Evolutionary conservation across 352 stramenopile species (phyloP), one percentile per base, ranked within the genome.

Genomic region (Nothophytophthora sp.): DNA sequence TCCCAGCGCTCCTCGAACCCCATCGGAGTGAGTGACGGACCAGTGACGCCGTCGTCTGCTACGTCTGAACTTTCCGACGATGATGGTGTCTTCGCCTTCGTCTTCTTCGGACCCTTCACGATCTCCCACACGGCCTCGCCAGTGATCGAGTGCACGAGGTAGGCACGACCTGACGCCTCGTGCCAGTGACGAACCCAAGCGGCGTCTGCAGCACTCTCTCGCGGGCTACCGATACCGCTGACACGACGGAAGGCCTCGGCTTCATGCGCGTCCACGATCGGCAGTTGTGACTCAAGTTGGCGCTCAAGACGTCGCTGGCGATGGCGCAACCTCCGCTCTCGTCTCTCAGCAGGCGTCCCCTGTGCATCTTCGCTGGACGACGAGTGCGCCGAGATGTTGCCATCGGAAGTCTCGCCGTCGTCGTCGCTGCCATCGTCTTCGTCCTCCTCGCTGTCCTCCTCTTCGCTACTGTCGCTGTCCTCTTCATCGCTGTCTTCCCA

Each of bases 51-150:
- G 32, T 54, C 41, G 15, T 51, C n/a, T 47, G 45, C 30, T 13
- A 30, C 22, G n/a, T n/a, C n/a, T n/a, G n/a, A 27, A 27, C 13
- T 24, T 13, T 37, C 34, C 23, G 9, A n/a, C 25, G n/a, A n/a
- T 7, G 50, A 39, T 3, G 6, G 20, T 3, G 24, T 36, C 39
- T 30, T 40, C 19, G 13, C 39, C 10, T 5, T 44, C 29, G 25
- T 33, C 6, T 33, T 44, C 27, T 36, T 52, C 9, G 42, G 15
- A 11, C 19, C 20, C 15, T 10, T 50, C 25, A 57, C 44, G n/a
- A 84, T 81, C 46, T 91, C 82, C 80, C 82, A 91, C 4, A 92
- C 67, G 0, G 73, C 73, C 50, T 90, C 80, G 4, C 70, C 64
- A 0, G 82, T 90, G 28, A 85, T 32, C 2, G 75, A 86, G 50